Percentiles rank a stretch among this genome's conserved stretches.
phyloP scores from a whole-genome alignment of 345 rosid species.

The Acer saccharum region DNA sequence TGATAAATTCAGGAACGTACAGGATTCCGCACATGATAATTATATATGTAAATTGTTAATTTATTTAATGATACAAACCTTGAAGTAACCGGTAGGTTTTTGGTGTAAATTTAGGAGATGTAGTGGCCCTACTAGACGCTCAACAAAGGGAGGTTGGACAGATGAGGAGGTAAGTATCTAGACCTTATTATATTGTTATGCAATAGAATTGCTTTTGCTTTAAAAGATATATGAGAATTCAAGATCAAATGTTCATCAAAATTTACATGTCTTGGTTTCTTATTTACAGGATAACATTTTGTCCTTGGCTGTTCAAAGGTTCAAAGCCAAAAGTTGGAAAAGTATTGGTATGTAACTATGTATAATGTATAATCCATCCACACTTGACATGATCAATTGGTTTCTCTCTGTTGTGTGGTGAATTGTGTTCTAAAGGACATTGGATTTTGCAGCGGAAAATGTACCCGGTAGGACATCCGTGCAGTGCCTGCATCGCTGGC shows the following conservation, averaged over 20 bases:
- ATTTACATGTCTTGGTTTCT: not conserved
- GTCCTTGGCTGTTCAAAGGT: conserved; percentile 31
- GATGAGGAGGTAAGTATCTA: conserved; percentile 38
- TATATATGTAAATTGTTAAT: not conserved
- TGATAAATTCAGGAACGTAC: too few relatives aligned
- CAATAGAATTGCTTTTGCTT: not conserved
- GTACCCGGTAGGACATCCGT: conserved; percentile 45
- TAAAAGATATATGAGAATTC: not conserved
- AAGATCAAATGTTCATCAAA: not conserved
- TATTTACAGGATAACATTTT: conserved; percentile 28
- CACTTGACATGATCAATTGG: not conserved
- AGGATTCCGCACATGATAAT: too few relatives aligned
- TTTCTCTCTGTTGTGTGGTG: not conserved
- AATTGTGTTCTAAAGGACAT: not conserved
- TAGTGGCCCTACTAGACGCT: conserved; percentile 36
- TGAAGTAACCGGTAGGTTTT: not conserved
- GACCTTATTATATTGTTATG: not conserved
- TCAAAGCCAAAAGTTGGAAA: conserved; percentile 32
- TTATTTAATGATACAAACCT: not conserved
- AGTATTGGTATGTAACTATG: conserved; percentile 28
- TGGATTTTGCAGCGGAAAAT: conserved; percentile 33
- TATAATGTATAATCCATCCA: not conserved
- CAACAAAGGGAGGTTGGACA: conserved; percentile 45
- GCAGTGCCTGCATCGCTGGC: conserved; percentile 66
- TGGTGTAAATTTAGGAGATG: conserved; percentile 22